These are phyloP conservation scores for Salix exigua DNA, from an alignment of 345 rosid species.

Conservation along the genomic window DNA sequence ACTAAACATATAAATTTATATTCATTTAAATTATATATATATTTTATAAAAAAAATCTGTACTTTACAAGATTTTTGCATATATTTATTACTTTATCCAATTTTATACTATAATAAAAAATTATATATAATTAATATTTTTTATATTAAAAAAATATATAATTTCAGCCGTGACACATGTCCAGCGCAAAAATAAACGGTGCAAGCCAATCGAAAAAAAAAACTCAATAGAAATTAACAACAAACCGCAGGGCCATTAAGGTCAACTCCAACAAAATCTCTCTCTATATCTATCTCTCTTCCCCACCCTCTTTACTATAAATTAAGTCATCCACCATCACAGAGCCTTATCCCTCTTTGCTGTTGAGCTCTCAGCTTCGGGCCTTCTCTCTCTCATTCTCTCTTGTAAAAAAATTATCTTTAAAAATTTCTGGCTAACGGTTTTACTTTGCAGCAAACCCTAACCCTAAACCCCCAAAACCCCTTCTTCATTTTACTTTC, in stretches of 20 bases:
- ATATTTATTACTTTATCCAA: no score
- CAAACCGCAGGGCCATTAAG: slow-evolving; percentile 16
- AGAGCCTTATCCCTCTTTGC: neutral
- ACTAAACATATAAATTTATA: no score
- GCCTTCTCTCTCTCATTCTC: neutral
- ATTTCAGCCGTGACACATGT: no score
- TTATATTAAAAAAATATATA: no score
- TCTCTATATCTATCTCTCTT: neutral
- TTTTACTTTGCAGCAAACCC: slow-evolving; percentile 55
- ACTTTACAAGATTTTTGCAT: no score
- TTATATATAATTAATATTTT: no score
- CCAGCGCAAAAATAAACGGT: no score
- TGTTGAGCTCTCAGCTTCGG: neutral
- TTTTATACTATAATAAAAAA: no score
- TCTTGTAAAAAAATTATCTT: neutral
- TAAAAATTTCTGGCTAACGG: slow-evolving; percentile 20
- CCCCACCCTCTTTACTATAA: neutral
- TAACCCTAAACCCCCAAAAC: slow-evolving; percentile 22
- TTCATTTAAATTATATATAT: no score
- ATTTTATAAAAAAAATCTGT: no score
- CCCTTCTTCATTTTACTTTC: neutral
- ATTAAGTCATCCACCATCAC: neutral
- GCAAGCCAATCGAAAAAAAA: neutral
- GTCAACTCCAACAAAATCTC: neutral
- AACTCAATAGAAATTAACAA: neutral